Base-by-base conservation (phyloP, 192 early-diverging fungal genomes). In the Pilaira anomala region DNA sequence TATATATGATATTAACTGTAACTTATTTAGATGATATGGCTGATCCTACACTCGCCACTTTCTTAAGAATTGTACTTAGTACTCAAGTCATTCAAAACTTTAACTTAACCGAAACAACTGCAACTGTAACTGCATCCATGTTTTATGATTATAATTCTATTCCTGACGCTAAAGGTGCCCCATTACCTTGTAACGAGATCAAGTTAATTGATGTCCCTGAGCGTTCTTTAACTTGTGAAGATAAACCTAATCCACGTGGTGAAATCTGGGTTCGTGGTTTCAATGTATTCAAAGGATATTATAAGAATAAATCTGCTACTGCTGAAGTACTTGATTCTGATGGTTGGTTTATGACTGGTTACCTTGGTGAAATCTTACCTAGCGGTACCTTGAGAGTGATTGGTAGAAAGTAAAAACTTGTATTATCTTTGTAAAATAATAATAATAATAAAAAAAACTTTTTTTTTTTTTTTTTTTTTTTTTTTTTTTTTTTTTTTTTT, bases 311-410 rank as follows among this genome's bases (percentile, higher is more conserved):
- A 21, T 74, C 74, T 13, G 85, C 91, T 62, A 94, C 94, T 13
- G 48, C 54, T 29, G 88, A 91, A 71, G 75, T 83, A 6, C 68
- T 96, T 24, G 83, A 89, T 49, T 69, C 73, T 14, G 92, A 93
- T 73, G 94, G 94, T 6, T 97, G 95, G 95, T 78, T 87, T 16
- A 83, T 83, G 65, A 92, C 92, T 11, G 92, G 93, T 36, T 88
- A 91, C 63, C 80, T 95, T 49, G 93, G 85, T n/a, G 74, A 71
- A 53, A 42, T 70, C 12, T 45, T 68, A 28, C 65, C 74, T 14
- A 71, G 67, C 48, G 74, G 74, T 40, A 71, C 65, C 3, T 44
- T 76, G 11, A 62, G 64, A 13, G 16, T 76, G 24, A 29, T 76
- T 22, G 68, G 61, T 44, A 72, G 90, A 36, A 80, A 85, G 67